Conservation (phyloP, 345 rosid genomes). For the Pugionium cornutum region DNA sequence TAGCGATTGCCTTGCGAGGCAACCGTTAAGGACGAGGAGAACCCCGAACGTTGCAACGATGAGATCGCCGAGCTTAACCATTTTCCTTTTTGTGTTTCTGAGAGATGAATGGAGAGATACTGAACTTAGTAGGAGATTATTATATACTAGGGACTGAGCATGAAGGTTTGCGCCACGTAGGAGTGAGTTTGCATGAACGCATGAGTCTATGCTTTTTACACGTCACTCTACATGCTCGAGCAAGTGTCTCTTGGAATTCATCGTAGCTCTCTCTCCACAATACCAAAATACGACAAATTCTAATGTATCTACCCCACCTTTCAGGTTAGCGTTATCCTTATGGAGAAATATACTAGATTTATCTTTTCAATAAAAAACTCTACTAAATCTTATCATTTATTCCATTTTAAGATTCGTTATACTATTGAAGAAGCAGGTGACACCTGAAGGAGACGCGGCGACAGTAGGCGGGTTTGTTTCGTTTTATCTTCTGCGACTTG, state of each 20-base stretch:
- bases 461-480: conserved; percentile 28
- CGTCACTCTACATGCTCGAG: conserved; percentile 26
- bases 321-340: neutral
- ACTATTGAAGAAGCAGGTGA: neutral
- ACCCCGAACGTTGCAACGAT: conserved; percentile 30
- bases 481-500: conserved; percentile 13
- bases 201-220: conserved; percentile 29
- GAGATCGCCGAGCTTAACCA: conserved; percentile 28
- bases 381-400: neutral
- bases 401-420: too few species aligned
- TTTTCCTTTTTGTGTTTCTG: conserved; percentile 20
- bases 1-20: conserved; percentile 32
- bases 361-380: neutral
- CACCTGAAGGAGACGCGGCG: conserved; percentile 30
- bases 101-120: conserved; percentile 23
- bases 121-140: conserved; percentile 8
- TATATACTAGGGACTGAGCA: conserved; percentile 29
- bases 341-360: too few species aligned
- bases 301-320: conserved; percentile 16
- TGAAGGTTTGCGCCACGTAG: conserved; percentile 27
- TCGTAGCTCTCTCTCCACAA: conserved; percentile 23
- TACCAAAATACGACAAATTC: conserved; percentile 21
- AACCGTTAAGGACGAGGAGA: conserved; percentile 34
- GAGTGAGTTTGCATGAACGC: conserved; percentile 34
- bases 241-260: conserved; percentile 28